Conservation (phyloP, 2,329 filamentous ascomycete species). For the Cladobotryum mycophilum region DNA sequence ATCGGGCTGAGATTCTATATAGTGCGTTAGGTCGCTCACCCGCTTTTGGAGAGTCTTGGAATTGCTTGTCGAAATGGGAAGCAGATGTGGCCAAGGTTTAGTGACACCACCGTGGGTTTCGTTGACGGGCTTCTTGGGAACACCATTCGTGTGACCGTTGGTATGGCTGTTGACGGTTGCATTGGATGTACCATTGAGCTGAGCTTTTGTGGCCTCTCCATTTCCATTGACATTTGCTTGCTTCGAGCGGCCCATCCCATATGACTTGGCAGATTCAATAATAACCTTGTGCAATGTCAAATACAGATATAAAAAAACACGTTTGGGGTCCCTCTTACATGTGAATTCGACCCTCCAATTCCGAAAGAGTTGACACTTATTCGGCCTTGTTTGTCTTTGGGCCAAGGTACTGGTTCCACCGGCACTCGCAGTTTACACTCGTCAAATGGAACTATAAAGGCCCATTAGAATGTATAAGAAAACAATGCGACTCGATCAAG, state of each 20-base stretch:
- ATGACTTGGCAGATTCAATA: not conserved
- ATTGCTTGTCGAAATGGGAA: not conserved
- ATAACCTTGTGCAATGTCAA: constrained; percentile 6
- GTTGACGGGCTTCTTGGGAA: no score
- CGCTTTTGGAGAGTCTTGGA: no score
- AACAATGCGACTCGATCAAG: not conserved
- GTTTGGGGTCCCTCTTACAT: constrained; percentile 14
- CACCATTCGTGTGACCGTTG: no score
- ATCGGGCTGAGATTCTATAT: no score
- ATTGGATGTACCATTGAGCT: not conserved
- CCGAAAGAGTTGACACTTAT: constrained; percentile 30
- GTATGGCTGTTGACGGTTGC: no score
- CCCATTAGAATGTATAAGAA: not conserved
- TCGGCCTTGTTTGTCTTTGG: constrained; percentile 7
- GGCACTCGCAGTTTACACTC: constrained; percentile 22
- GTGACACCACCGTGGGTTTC: no score
- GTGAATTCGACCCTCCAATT: constrained; percentile 31
- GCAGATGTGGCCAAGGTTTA: no score
- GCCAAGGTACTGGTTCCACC: constrained; percentile 18
- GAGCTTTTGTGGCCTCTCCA: not conserved
- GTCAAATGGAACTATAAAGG: constrained; percentile 16
- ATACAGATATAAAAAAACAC: not conserved
- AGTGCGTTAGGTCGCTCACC: no score
- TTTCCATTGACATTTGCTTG: constrained; percentile 25
- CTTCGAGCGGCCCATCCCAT: constrained; percentile 10